These are phyloP conservation scores for Penicillium vulpinum DNA, from an alignment of 2,329 filamentous ascomycete species.

Conservation along the genomic window DNA sequence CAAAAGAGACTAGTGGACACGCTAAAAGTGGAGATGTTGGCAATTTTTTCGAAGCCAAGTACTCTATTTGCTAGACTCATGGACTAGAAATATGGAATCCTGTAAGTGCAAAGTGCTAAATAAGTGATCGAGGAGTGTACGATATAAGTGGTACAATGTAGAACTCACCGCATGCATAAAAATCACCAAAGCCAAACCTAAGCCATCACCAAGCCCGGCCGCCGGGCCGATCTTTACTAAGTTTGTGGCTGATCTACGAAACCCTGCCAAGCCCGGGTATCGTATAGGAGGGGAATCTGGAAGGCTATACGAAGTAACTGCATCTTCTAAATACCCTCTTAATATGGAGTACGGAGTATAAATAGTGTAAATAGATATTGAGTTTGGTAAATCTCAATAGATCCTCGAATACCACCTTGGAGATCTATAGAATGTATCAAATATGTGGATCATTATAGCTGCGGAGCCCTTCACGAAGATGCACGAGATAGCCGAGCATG, in stretches of 20 bases:
- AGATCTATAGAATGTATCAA: background rate
- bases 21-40: conserved; percentile 2
- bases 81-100: background rate
- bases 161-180: conserved; percentile 10
- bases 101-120: background rate
- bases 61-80: background rate
- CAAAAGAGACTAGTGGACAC: conserved; percentile 11
- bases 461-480: conserved; percentile 18
- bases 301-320: background rate
- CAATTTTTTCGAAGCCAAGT: background rate
- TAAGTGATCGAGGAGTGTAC: background rate
- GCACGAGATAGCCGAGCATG: conserved; percentile 29
- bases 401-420: no score
- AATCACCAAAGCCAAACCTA: conserved; percentile 4
- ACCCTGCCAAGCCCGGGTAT: conserved; percentile 23
- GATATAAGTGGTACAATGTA: background rate
- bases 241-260: conserved; percentile 24
- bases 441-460: conserved; percentile 14
- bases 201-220: conserved; percentile 15
- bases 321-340: background rate
- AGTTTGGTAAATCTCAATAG: background rate
- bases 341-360: no score
- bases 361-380: background rate
- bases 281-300: background rate
- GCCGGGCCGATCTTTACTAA: conserved; percentile 20